phyloP scores from a whole-genome alignment of 352 stramenopile genomes.

The Blastocystis sp. region DNA sequence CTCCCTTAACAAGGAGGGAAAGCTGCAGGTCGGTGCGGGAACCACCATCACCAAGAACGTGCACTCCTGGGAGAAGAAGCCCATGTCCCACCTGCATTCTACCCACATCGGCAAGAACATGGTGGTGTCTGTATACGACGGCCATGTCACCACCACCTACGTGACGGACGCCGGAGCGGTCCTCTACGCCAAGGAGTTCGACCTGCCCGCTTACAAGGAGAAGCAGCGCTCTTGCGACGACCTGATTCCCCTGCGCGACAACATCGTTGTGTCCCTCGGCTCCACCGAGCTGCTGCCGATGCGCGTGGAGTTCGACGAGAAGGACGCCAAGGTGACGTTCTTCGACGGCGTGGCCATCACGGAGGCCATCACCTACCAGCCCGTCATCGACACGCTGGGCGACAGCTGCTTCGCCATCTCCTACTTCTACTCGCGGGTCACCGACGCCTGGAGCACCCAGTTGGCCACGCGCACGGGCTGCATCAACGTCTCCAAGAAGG shows the following conservation, averaged over 20 bases:
- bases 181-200: neutral
- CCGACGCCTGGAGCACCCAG: slow-evolving; percentile 6
- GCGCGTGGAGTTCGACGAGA: slow-evolving; percentile 14
- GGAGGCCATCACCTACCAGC: slow-evolving; percentile 17
- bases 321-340: neutral
- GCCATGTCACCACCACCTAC: slow-evolving; percentile 28
- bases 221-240: slow-evolving; percentile 33
- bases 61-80: slow-evolving; percentile 16
- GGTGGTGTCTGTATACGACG: slow-evolving; percentile 55
- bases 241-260: slow-evolving; percentile 21
- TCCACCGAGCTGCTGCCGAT: slow-evolving; percentile 23
- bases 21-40: slow-evolving; percentile 22
- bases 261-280: slow-evolving; percentile 42
- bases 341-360: neutral
- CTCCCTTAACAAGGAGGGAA: slow-evolving; percentile 44
- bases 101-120: slow-evolving; percentile 33
- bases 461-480: slow-evolving; percentile 42
- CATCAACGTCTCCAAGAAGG: neutral
- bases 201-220: neutral
- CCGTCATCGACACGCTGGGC: slow-evolving; percentile 44
- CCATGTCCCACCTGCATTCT: slow-evolving; percentile 34
- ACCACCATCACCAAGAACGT: slow-evolving; percentile 66
- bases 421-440: slow-evolving; percentile 38
- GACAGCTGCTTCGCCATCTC: slow-evolving; percentile 37
- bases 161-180: slow-evolving; percentile 3